Percentiles rank a stretch among this genome's conserved stretches.
Evolutionary conservation across 2,329 filamentous ascomycete genomes (phyloP).

Genomic region (Claviceps purpurea): DNA sequence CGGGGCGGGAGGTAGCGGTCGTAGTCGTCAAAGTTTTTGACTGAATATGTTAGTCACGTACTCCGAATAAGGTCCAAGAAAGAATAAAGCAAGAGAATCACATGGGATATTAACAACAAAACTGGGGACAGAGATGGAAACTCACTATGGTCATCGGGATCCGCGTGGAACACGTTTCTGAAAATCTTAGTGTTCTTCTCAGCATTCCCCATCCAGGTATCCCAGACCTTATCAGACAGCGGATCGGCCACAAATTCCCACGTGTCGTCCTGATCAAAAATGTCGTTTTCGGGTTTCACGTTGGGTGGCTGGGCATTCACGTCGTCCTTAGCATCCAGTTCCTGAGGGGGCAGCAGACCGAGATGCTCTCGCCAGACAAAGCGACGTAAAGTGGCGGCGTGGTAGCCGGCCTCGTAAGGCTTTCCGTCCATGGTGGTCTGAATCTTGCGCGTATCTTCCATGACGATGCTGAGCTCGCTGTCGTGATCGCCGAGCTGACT

Average conservation of each 20-base stretch:
- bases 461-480: constrained; percentile 78
- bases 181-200: constrained; percentile 62
- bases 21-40: constrained; percentile 85
- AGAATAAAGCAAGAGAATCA: no score
- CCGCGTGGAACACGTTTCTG: constrained; percentile 70
- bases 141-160: constrained; percentile 70
- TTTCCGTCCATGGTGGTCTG: constrained; percentile 66
- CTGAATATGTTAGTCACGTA: constrained; percentile 20
- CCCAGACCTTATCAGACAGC: constrained; percentile 50
- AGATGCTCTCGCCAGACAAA: constrained; percentile 87
- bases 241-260: constrained; percentile 60
- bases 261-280: constrained; percentile 43
- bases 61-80: no score
- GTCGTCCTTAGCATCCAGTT: constrained; percentile 52
- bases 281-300: constrained; percentile 52
- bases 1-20: constrained; percentile 60
- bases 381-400: constrained; percentile 66
- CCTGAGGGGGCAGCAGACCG: constrained; percentile 63
- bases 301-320: constrained; percentile 62
- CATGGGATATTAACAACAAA: no score
- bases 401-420: constrained; percentile 64
- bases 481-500: constrained; percentile 81
- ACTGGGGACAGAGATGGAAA: neutral
- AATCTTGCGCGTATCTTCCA: constrained; percentile 67
- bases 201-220: constrained; percentile 56